A percentile compares a stretch with the other conserved stretches of the same genome.
Conservation (phyloP, 2,329 filamentous ascomycete species). For the Ophiocordyceps robertsii region DNA sequence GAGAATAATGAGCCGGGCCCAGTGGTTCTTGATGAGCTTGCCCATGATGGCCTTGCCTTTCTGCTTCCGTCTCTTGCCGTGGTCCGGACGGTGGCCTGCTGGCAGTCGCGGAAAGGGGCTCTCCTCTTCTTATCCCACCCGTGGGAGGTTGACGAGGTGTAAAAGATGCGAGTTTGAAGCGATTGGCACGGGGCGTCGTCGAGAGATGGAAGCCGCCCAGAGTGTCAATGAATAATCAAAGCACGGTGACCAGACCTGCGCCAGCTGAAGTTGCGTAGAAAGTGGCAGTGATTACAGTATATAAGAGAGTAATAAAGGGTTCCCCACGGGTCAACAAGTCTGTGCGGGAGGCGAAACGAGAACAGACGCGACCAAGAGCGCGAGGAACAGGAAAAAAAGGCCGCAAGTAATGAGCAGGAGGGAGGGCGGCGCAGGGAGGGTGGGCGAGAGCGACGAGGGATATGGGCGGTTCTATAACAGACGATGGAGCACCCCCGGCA, state of each 20-base stretch:
- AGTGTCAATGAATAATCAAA: background rate
- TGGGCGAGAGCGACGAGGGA: background rate
- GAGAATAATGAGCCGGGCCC: constrained; percentile 86
- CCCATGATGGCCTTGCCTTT: constrained; percentile 50
- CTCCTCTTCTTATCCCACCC: background rate
- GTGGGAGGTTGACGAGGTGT: background rate
- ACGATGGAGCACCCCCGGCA: constrained; percentile 1
- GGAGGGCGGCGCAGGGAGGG: background rate
- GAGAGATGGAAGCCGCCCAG: background rate
- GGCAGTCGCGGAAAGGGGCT: background rate
- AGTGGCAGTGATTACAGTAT: background rate
- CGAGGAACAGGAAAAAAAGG: constrained; percentile 8
- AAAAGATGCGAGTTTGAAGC: background rate
- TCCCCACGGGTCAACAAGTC: constrained; percentile 2
- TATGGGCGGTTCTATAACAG: constrained; percentile 7
- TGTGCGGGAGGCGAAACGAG: constrained; percentile 2
- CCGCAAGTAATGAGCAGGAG: background rate
- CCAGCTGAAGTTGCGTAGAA: background rate
- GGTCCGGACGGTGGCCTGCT: background rate
- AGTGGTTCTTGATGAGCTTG: constrained; percentile 98
- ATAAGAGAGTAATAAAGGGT: background rate
- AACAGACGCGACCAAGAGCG: constrained; percentile 5
- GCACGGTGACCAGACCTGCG: background rate
- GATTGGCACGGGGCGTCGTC: background rate
- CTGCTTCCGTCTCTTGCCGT: background rate